Conservation (phyloP, 805 yeast genomes). For the Nakazawaea molendinolei region DNA sequence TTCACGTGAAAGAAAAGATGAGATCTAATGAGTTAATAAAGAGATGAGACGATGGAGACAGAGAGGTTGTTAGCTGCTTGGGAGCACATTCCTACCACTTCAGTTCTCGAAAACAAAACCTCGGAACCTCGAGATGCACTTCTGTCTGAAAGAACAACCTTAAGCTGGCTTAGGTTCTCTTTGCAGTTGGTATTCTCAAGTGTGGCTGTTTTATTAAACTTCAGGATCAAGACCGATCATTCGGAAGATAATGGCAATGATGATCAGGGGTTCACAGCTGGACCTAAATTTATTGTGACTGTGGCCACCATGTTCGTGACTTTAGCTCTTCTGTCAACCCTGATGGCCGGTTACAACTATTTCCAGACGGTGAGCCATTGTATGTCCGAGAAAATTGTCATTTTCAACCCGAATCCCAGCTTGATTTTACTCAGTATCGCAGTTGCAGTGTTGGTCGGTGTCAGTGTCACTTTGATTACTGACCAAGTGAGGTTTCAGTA, state of each 20-base stretch:
- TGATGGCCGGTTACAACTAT: slow-evolving; percentile 35
- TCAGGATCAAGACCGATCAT: slow-evolving; percentile 30
- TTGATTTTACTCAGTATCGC: slow-evolving; percentile 2
- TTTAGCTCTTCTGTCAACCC: slow-evolving; percentile 31
- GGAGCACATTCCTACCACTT: slow-evolving; percentile 13
- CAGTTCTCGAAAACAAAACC: slow-evolving; percentile 28
- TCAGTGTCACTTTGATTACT: slow-evolving; percentile 8
- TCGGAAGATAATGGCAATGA: slow-evolving; percentile 12
- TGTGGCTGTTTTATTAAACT: slow-evolving; percentile 38
- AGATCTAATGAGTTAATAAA: neutral
- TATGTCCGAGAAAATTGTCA: slow-evolving; percentile 33
- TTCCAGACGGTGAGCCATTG: slow-evolving; percentile 37
- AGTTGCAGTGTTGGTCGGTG: slow-evolving; percentile 8
- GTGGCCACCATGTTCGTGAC: slow-evolving; percentile 31
- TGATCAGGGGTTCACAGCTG: slow-evolving; percentile 7
- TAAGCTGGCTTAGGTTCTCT: slow-evolving; percentile 42
- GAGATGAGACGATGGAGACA: slow-evolving; percentile 9
- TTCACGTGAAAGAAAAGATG: neutral
- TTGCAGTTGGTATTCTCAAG: slow-evolving; percentile 39
- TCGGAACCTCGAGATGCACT: slow-evolving; percentile 50
- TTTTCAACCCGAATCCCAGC: slow-evolving; percentile 26
- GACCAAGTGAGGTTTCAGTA: slow-evolving; percentile 5
- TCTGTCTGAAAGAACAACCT: slow-evolving; percentile 46
- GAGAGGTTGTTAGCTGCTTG: slow-evolving; percentile 12
- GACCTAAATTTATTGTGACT: slow-evolving; percentile 20